Base-by-base conservation (phyloP, 2,329 filamentous ascomycete species). In the Fusarium sp. region DNA sequence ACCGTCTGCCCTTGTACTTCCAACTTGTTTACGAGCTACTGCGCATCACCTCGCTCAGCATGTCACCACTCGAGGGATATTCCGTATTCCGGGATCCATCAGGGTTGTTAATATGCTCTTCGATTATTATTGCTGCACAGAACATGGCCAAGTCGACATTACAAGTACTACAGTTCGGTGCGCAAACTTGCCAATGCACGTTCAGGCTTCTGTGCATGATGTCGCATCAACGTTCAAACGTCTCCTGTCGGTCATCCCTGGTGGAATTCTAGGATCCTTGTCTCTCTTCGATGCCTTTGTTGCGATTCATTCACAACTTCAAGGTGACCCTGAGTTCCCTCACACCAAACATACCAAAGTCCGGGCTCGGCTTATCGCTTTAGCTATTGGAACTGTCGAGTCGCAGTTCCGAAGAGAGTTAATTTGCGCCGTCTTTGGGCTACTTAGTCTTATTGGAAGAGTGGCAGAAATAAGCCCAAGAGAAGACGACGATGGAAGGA, bases 221-320 rank as follows among this genome's bases (percentile, higher is more conserved):
- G 86, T 92, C 30, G 89, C 89, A 4, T 89, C 88, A 3, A 84
- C 87, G 1, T 91, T 92, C 78, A 92, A 92, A 72, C 85, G 84
- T 14, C 81, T 92, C n/a, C 80, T 92, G 1, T 83, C 85, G 0
- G 86, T 87, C 1, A 76, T 92, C 1, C 89, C 89, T 0, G 89
- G 89, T 0, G 90, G 90, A 0, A 88, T 92, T 42, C 79, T 92
- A 1, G 90, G 90, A 6, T 89, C 88, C 1, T 73, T 90, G 16
- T 76, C 82, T 3, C 76, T 91, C 1, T 90, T 92, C 57, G 88
- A 91, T 64, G 85, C 87, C 0, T 75, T 92, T 14, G 84, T 90
- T 12, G 85, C 86, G 13, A 88, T 92, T 18, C 83, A 89, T 61
- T 86, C 82, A 20, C 86, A 89, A 59, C 77, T 90, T 13, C 80